Conservation (phyloP, 768 basidiomycete species). For the Hydnomerulius pinastri region DNA sequence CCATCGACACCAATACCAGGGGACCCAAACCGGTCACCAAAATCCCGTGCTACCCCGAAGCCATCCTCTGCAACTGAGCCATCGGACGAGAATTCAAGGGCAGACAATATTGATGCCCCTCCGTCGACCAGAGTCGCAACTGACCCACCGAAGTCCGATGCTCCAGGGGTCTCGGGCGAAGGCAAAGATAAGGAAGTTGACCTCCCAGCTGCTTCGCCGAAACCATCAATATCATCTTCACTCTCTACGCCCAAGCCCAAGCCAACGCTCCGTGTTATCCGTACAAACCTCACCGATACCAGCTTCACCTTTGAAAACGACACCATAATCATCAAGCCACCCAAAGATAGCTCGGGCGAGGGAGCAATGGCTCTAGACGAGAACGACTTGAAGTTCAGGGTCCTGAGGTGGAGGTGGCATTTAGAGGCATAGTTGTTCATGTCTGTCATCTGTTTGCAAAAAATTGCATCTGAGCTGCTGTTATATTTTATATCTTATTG, state of each 20-base stretch:
- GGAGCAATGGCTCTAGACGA: slow-evolving; percentile 16
- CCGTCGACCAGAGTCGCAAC: neutral
- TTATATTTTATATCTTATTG: neutral
- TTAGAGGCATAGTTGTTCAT: neutral
- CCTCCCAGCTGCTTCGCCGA: neutral
- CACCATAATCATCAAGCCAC: slow-evolving; percentile 14
- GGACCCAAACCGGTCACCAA: slow-evolving; percentile 4
- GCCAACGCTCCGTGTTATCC: slow-evolving; percentile 10
- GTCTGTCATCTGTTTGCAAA: neutral
- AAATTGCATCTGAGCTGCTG: neutral
- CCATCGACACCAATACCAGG: neutral
- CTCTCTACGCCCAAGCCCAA: neutral
- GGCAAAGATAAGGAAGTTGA: slow-evolving; percentile 2
- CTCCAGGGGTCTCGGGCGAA: neutral
- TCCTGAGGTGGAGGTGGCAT: slow-evolving; percentile 32
- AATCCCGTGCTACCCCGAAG: slow-evolving; percentile 2
- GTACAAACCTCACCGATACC: slow-evolving; percentile 17
- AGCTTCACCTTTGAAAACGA: slow-evolving; percentile 27
- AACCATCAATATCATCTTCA: neutral
- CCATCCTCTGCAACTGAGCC: neutral
- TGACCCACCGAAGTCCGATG: slow-evolving; percentile 6
- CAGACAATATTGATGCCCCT: neutral
- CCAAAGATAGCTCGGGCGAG: slow-evolving; percentile 1
- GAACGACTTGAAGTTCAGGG: slow-evolving; percentile 23
- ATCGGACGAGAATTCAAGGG: neutral